These are phyloP conservation scores for Cladosporium sp. DNA, from an alignment of 2,329 filamentous ascomycete species.

Conservation along the genomic window DNA sequence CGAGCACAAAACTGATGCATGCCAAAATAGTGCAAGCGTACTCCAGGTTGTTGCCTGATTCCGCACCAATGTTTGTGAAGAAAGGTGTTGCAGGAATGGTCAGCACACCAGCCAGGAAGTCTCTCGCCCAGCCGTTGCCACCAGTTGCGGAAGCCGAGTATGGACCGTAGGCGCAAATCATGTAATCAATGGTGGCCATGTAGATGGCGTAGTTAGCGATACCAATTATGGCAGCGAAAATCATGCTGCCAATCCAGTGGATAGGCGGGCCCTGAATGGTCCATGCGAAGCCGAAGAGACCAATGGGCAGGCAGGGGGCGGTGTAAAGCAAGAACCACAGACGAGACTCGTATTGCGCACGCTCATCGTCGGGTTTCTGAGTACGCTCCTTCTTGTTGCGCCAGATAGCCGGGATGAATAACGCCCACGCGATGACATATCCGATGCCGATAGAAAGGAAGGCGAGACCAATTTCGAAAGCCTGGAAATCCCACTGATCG, in stretches of 20 bases:
- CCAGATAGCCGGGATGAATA: constrained; percentile 56
- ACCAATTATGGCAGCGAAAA: constrained; percentile 64
- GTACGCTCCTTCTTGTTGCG: constrained; percentile 48
- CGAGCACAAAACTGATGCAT: constrained; percentile 46
- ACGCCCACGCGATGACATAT: constrained; percentile 60
- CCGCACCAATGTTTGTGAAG: constrained; percentile 40
- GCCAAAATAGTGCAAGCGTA: constrained; percentile 55
- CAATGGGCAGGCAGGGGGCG: constrained; percentile 62
- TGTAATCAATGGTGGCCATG: constrained; percentile 50
- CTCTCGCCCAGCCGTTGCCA: constrained; percentile 70
- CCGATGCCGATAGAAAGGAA: constrained; percentile 67
- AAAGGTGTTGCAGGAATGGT: constrained; percentile 65
- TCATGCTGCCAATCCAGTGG: constrained; percentile 66
- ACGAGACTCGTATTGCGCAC: constrained; percentile 62
- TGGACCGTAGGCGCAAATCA: constrained; percentile 67
- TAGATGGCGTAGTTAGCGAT: constrained; percentile 61
- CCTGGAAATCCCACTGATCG: constrained; percentile 61
- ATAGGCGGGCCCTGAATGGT: constrained; percentile 61
- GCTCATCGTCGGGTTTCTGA: constrained; percentile 44
- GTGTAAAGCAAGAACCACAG: constrained; percentile 63
- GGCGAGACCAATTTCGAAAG: constrained; percentile 55
- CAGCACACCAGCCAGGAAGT: constrained; percentile 69
- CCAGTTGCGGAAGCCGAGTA: constrained; percentile 72
- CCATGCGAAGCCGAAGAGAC: constrained; percentile 70
- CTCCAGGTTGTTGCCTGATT: constrained; percentile 42